Evolutionary conservation across 192 early-diverging fungal species (phyloP), one percentile per base, ranked within the genome.

Genomic region (Backusella westeae): DNA sequence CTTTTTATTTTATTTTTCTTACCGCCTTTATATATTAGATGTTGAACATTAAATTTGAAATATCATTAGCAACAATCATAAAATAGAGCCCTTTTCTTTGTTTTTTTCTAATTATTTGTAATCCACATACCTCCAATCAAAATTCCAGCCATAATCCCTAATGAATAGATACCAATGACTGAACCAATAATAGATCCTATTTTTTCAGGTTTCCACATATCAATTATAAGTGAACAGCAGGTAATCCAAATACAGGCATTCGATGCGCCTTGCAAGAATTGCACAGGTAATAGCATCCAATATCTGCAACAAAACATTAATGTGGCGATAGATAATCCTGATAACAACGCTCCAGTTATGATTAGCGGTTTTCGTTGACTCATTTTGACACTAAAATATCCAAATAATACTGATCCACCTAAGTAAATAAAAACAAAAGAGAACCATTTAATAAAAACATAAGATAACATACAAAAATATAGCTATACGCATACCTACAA

Each of bases 241-340:
- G 36, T 69, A 4, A 36, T 39, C 68, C 68, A 69, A 39, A 41
- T 26, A 69, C 34, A 41, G 8, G 68, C 68, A 36, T 69, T 69
- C 2, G 68, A 69, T 69, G 12, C 34, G n/a, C 68, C 68, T 38
- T 69, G 68, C 21, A 69, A 69, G 21, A 39, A 69, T 38, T 38
- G 34, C 2, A 38, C 35, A 23, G 68, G 68, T 6, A 69, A 41
- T 38, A 69, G 12, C 38, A 69, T 38, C 68, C 68, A 69, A 21
- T 69, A 39, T 41, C 38, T 12, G 19, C 34, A 19, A 9, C 35
- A 69, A 41, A 69, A 19, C 68, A 69, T 69, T 12, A 69, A 38
- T 14, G 68, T 35, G 19, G 21, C n/a, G 12, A 35, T 69, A 0
- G 68, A 35, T 23, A 69, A 12, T 6, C 23, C n/a, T 21, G 68